Conservation (phyloP, 768 basidiomycete species). For the Lactarius sp. region DNA sequence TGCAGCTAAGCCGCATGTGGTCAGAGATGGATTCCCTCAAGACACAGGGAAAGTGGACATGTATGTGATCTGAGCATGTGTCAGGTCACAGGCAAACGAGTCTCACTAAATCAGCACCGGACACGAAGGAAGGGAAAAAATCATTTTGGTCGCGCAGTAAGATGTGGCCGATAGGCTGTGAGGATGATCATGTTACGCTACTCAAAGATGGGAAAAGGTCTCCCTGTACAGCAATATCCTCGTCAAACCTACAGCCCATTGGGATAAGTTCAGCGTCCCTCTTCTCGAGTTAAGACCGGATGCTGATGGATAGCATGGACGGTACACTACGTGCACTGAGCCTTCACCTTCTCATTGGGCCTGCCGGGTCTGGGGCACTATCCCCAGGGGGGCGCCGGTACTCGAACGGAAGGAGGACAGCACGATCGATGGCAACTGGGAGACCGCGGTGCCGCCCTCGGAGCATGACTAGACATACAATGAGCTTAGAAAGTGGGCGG, state of each 20-base stretch:
- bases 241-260: not conserved
- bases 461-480: conserved; percentile 86
- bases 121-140: not conserved
- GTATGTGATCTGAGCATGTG: not conserved
- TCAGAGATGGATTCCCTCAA: too few species aligned
- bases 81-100: not conserved
- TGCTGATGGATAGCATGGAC: not conserved
- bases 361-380: not conserved
- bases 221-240: not conserved
- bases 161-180: not conserved
- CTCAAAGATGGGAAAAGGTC: not conserved
- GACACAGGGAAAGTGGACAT: too few species aligned
- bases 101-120: not conserved
- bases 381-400: conserved; percentile 29
- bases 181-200: not conserved
- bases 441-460: conserved; percentile 88
- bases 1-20: too few species aligned
- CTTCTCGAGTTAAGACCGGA: not conserved
- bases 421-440: conserved; percentile 84
- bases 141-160: not conserved
- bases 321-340: not conserved
- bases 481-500: conserved; percentile 77
- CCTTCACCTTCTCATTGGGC: conserved; percentile 4
- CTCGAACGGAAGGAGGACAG: conserved; percentile 74
- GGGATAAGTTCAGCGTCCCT: too few species aligned